These are phyloP conservation scores for Linnemannia hyalina DNA, from an alignment of 192 early-diverging fungal species.

Conservation along the genomic window DNA sequence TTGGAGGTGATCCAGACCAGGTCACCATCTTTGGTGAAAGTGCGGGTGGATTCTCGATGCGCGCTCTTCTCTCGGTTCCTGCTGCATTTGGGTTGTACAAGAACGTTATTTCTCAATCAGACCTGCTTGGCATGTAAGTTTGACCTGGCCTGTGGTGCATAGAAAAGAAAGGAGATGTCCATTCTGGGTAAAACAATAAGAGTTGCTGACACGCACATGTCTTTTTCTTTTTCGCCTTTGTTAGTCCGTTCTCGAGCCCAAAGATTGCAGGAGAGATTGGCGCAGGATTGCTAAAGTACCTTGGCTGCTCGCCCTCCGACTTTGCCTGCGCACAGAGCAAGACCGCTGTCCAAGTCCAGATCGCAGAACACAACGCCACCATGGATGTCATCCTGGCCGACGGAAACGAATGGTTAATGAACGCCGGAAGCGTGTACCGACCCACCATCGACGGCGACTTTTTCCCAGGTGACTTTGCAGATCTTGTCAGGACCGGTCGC, in stretches of 20 bases:
- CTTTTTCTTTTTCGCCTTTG: not conserved
- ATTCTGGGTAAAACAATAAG: not conserved
- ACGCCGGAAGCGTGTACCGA: not conserved
- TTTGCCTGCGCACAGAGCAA: slow-evolving; percentile 32
- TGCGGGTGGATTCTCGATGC: slow-evolving; percentile 31
- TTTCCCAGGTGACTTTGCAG: slow-evolving; percentile 19
- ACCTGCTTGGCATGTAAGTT: slow-evolving; percentile 28
- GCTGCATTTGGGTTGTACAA: slow-evolving; percentile 27
- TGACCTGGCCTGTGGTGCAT: slow-evolving; percentile 25
- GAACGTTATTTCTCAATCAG: slow-evolving; percentile 30
- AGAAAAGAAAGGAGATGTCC: not conserved
- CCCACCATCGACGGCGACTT: slow-evolving; percentile 13
- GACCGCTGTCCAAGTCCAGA: slow-evolving; percentile 6
- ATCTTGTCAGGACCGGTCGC: slow-evolving; percentile 7
- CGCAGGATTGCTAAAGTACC: not conserved
- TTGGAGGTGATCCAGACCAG: slow-evolving; percentile 71
- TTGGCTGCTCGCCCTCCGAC: slow-evolving; percentile 15
- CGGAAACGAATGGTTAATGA: slow-evolving; percentile 1
- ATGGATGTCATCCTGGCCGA: not conserved
- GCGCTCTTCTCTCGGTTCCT: slow-evolving; percentile 22
- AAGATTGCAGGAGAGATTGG: slow-evolving; percentile 4
- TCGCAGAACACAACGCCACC: slow-evolving; percentile 4
- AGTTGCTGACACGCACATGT: not conserved
- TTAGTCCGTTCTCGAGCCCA: slow-evolving; percentile 34
- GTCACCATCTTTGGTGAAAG: slow-evolving; percentile 71